Evolutionary conservation across 768 basidiomycete genomes (phyloP).

Genomic region (Erythrobasidium yunnanense): DNA sequence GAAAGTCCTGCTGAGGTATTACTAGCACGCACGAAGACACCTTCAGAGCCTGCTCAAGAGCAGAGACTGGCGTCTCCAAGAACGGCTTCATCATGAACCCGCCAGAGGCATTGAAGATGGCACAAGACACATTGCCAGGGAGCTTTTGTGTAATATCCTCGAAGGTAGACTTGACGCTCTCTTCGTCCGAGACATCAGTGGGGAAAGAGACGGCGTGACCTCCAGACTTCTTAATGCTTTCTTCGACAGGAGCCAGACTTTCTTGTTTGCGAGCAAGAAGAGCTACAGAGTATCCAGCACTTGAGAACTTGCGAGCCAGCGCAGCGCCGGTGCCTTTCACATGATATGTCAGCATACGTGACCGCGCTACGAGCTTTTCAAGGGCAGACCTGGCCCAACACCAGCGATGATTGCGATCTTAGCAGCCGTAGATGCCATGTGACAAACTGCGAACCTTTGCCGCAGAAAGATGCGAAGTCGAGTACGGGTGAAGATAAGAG

Average conservation of each 20-base stretch:
- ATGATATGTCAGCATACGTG: conserved; percentile 4
- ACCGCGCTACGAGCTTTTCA: background rate
- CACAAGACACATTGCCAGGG: conserved; percentile 27
- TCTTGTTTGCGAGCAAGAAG: conserved; percentile 31
- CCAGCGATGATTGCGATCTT: conserved; percentile 29
- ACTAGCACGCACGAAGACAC: conserved; percentile 5
- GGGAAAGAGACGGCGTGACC: conserved; percentile 33
- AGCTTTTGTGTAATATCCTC: conserved; percentile 24
- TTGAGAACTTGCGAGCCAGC: conserved; percentile 28
- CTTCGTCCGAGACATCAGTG: conserved; percentile 27
- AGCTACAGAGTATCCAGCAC: conserved; percentile 30
- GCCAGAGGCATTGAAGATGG: conserved; percentile 35
- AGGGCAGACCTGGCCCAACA: conserved; percentile 24
- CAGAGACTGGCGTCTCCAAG: conserved; percentile 32
- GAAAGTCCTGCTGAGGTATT: no score
- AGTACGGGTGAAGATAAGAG: no score
- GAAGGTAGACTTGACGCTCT: conserved; percentile 30
- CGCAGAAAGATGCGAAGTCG: no score
- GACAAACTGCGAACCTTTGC: no score
- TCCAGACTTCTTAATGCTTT: conserved; percentile 15
- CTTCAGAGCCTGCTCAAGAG: conserved; percentile 8
- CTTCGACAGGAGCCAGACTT: conserved; percentile 5
- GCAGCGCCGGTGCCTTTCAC: conserved; percentile 27
- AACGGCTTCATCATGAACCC: conserved; percentile 34
- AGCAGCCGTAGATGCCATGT: background rate